phyloP scores from a whole-genome alignment of 2,329 filamentous ascomycete species.

The Coniochaeta ligniaria region DNA sequence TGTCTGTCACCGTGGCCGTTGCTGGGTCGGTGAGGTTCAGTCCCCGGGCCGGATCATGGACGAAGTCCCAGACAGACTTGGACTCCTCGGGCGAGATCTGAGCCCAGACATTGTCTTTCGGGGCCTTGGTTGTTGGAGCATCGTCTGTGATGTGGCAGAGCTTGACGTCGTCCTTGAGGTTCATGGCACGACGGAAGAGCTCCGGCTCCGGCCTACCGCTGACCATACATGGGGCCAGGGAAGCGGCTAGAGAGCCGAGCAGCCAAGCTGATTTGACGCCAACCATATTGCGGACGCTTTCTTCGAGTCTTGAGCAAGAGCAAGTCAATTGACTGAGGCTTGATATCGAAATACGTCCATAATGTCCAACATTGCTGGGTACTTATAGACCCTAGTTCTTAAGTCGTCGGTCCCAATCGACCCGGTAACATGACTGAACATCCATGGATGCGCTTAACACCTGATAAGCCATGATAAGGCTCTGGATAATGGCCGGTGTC shows the following conservation, averaged over 20 bases:
- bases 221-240: background rate
- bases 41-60: slow-evolving; percentile 29
- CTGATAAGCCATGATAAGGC: background rate
- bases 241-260: slow-evolving; percentile 3
- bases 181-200: slow-evolving; percentile 7
- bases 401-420: background rate
- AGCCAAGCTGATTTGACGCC: background rate
- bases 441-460: background rate
- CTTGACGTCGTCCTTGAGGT: slow-evolving; percentile 2
- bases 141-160: slow-evolving; percentile 8
- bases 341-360: background rate
- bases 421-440: background rate
- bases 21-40: slow-evolving; percentile 36
- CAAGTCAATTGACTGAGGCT: background rate
- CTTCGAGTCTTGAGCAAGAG: background rate
- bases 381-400: background rate
- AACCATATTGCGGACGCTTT: background rate
- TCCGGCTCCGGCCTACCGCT: slow-evolving; percentile 8
- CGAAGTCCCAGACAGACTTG: slow-evolving; percentile 31
- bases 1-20: slow-evolving; percentile 31
- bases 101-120: slow-evolving; percentile 32
- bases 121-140: slow-evolving; percentile 19
- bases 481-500: background rate
- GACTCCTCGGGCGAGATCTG: slow-evolving; percentile 33
- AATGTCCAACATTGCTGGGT: background rate